Conservation (phyloP, 306 rosid genomes). For the Medicago truncatula region MtrunA17r5.0-ANR NC_053043.1:43554001-43554500, state of each 20-base stretch:
- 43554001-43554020: conserved; percentile 61
- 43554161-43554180: not conserved
- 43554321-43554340: conserved; percentile 58
- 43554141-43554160: conserved; percentile 29
- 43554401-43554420: conserved; percentile 85
- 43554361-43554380: conserved; percentile 83
- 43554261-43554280: conserved; percentile 25
- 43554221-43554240: conserved; percentile 12
- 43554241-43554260: conserved; percentile 28
- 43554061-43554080: conserved; percentile 48
- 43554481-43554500: conserved; percentile 53
- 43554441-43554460: conserved; percentile 29
- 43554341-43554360: conserved; percentile 98
- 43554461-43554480: conserved; percentile 31
- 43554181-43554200: conserved; percentile 10
- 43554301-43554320: conserved; percentile 33
- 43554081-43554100: conserved; percentile 89
- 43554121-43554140: conserved; percentile 63
- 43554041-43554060: conserved; percentile 45
- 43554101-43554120: conserved; percentile 92
- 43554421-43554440: conserved; percentile 62
- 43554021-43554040: conserved; percentile 46
- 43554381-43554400: conserved; percentile 74
- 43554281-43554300: conserved; percentile 16
- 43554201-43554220: conserved; percentile 9